Evolutionary conservation across 2,329 filamentous ascomycete genomes (phyloP), one percentile per base, ranked within the genome.

Genomic region (Acrodontium crateriforme): DNA sequence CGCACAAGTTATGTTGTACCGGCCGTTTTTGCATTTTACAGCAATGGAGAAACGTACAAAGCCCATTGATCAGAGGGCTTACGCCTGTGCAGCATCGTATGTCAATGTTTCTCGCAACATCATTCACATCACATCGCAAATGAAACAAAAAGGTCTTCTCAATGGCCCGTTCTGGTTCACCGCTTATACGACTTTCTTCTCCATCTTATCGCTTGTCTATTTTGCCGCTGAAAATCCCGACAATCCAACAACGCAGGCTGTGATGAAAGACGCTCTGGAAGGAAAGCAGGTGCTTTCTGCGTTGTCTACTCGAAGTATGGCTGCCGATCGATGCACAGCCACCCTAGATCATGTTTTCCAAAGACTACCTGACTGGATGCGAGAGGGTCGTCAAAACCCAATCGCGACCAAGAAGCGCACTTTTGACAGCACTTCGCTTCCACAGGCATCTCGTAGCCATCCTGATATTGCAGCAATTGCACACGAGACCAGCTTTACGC

Each of bases 111-210:
- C 71, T 3, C 63, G 72, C 17, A 76, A 87, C 45, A 81, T 89
- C 35, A 71, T 89, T 18, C 79, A 85, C 45, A 82, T 87, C 33
- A 78, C 76, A 4, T 67, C 73, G 13, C 77, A 84, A 45, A 85
- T 85, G 60, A 74, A 78, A 39, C 76, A 74, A 47, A 70, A 77
- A 44, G 70, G 75, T 3, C 62, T 82, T 5, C 60, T 89, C n/a
- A 76, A 78, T 36, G 82, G 81, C 1, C 78, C 80, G 0, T 85
- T 83, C 52, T 89, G 81, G 81, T 87, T 87, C 47, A 78, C 80
- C 40, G 71, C 87, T 48, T 87, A 83, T 47, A 83, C 79, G 2
- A 78, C 80, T 10, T 85, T 83, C 55, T 85, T 84, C 47, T 75
- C 78, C 9, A 78, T 87, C 17, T 60, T 89, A 17, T 81, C 81